Base-by-base conservation (phyloP, 495 filamentous ascomycete species). In the Penicillium cinerascens region DNA sequence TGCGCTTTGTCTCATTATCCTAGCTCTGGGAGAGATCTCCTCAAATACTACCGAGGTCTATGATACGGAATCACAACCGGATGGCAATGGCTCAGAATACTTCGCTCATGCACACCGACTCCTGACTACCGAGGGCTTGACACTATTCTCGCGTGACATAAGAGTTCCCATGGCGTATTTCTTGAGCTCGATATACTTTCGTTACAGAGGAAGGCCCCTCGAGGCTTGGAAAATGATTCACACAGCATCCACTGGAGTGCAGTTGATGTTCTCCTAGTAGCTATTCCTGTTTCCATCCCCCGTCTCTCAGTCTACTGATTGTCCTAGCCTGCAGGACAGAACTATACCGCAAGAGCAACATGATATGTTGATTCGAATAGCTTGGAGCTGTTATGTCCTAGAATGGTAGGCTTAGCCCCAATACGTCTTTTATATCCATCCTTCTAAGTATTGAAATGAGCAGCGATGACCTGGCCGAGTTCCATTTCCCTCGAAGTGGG, bases 381-480 rank as follows among this genome's bases (percentile, higher is more conserved):
- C 51, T 9, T 61, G 59, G 59, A 51, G 47, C 20, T 61, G 59
- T 20, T 61, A 58, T 27, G 41, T 61, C 9, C 55, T 61, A 4
- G 59, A 61, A 49, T 61, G 55, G 59, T 61, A 11, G 13, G 42
- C 6, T 21, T 13, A 7, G 15, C 21, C 18, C 22, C 16, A 1
- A 7, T 5, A 10, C 15, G 17, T 1, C 4, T 1, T 42, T n/a
- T n/a, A n/a, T 42, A 22, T 5, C 4, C 2, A 21, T 20, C 10
- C 16, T 18, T 23, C 5, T 29, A 29, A 18, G 1, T 1, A 21
- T 21, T 3, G 3, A 2, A 22, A 23, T 4, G 18, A 17, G 11
- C 17, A 58, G 59, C 41, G 59, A 61, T 16, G 59, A 61, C 25
- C 51, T 58, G 0, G 59, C 59, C 8, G 59, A 61, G 11, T 61